A percentile compares a stretch with the other conserved stretches of the same genome.
Evolutionary conservation across 805 yeast species (phyloP).

Genomic region (Barnettozyma pratensis): DNA sequence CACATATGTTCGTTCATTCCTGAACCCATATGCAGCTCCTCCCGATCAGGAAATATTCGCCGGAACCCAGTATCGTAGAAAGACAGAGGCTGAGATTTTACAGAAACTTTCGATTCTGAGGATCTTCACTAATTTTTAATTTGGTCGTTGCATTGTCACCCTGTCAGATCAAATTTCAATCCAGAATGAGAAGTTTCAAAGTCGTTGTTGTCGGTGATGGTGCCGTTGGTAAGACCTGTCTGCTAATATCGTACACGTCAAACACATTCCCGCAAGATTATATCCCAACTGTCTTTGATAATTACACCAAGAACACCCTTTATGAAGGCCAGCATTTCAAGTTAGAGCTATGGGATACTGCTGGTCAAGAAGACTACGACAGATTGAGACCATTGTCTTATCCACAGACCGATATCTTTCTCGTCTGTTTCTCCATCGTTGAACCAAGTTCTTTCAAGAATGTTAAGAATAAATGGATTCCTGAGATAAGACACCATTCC

Average conservation of each 20-base stretch:
- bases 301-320: conserved; percentile 82
- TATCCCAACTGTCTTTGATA: conserved; percentile 91
- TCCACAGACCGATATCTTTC: conserved; percentile 87
- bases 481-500: conserved; percentile 82
- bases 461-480: conserved; percentile 78
- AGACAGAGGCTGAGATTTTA: too few relatives aligned
- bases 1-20: too few relatives aligned
- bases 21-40: too few relatives aligned
- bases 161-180: too few relatives aligned
- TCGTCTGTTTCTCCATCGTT: conserved; percentile 80
- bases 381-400: conserved; percentile 83
- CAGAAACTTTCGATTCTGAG: too few relatives aligned
- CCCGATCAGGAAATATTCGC: too few relatives aligned
- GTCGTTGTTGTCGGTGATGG: conserved; percentile 95
- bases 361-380: conserved; percentile 92
- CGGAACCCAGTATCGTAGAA: too few relatives aligned
- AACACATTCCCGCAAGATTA: conserved; percentile 91
- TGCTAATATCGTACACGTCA: conserved; percentile 83
- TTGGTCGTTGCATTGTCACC: too few relatives aligned
- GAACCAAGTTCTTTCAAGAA: conserved; percentile 78
- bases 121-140: too few relatives aligned
- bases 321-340: conserved; percentile 78
- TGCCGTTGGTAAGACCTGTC: conserved; percentile 92
- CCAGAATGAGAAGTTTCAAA: conserved; percentile 72
- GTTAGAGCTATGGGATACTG: conserved; percentile 92